A percentile compares a stretch with the other conserved stretches of the same genome.
Evolutionary conservation across 164 flowering plant species (phyloP).

Genomic region (Liquidambar formosana): DNA sequence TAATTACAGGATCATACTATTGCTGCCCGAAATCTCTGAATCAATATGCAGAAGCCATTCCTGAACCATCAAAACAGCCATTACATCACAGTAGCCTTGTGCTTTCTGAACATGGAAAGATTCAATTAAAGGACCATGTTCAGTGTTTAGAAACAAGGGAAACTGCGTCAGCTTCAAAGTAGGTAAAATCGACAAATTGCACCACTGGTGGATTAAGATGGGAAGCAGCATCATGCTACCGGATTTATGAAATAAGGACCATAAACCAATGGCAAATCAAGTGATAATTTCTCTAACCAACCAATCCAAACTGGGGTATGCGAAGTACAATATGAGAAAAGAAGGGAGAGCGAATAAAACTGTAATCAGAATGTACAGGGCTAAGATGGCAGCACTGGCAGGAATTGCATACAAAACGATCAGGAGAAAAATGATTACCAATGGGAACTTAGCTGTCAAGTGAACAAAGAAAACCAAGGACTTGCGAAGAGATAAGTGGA

Average conservation of each 20-base stretch:
- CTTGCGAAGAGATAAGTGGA: slow-evolving; percentile 11
- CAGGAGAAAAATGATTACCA: slow-evolving; percentile 18
- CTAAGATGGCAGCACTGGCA: slow-evolving; percentile 17
- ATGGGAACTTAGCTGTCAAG: slow-evolving; percentile 15
- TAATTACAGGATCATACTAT: neutral
- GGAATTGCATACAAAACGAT: slow-evolving; percentile 17
- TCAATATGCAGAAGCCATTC: too few species aligned
- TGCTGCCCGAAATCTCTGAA: neutral
- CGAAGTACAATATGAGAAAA: slow-evolving; percentile 21
- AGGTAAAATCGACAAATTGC: slow-evolving; percentile 1
- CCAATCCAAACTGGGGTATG: slow-evolving; percentile 18
- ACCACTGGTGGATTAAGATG: neutral
- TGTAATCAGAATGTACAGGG: slow-evolving; percentile 18
- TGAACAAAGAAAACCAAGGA: slow-evolving; percentile 11
- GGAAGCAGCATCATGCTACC: too few species aligned
- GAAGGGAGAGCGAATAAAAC: slow-evolving; percentile 22
- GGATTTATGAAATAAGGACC: too few species aligned
- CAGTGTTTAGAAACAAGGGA: neutral
- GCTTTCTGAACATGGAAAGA: neutral
- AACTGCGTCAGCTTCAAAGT: neutral
- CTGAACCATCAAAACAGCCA: too few species aligned
- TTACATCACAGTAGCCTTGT: too few species aligned
- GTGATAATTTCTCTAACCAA: slow-evolving; percentile 12
- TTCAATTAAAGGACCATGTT: neutral
- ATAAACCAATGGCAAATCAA: neutral